phyloP scores from a whole-genome alignment of 371 early-diverging fungal species.

The Mucor irregularis region DNA sequence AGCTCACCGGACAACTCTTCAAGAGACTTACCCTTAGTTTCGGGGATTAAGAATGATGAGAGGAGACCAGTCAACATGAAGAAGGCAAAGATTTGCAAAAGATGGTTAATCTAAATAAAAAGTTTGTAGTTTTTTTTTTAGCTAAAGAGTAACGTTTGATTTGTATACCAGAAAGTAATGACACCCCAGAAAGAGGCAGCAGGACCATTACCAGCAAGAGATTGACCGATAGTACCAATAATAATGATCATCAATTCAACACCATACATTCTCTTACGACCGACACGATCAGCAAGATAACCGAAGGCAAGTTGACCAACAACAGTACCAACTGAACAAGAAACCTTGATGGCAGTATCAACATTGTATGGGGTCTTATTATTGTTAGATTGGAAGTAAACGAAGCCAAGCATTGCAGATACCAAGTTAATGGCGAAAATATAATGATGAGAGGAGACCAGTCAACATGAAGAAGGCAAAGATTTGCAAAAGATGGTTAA shows the following conservation, averaged over 20 bases:
- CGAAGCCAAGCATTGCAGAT: conserved; percentile 74
- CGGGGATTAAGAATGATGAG: conserved; percentile 56
- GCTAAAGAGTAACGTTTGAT: too few relatives aligned
- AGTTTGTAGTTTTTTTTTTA: too few relatives aligned
- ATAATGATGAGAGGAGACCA: conserved; percentile 74
- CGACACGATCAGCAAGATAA: conserved; percentile 74
- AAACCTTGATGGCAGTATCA: conserved; percentile 71
- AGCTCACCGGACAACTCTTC: conserved; percentile 47
- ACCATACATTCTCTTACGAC: conserved; percentile 84
- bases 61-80: conserved; percentile 75
- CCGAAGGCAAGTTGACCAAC: conserved; percentile 81
- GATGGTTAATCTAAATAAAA: conserved; percentile 58
- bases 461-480: conserved; percentile 80
- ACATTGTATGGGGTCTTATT: conserved; percentile 55
- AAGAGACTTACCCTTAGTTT: conserved; percentile 48
- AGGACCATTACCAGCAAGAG: conserved; percentile 29
- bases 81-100: conserved; percentile 73
- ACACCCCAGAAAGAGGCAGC: conserved; percentile 62
- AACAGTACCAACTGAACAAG: conserved; percentile 76
- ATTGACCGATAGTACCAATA: background rate
- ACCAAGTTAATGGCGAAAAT: conserved; percentile 84
- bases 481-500: conserved; percentile 69
- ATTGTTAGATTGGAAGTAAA: conserved; percentile 51
- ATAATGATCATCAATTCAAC: conserved; percentile 72
- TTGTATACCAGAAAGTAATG: conserved; percentile 79